Percentiles rank a stretch among this genome's conserved stretches.
These are phyloP conservation scores for Boletus pseudopeckii DNA, from an alignment of 768 basidiomycete genomes.

Conservation along the genomic window DNA sequence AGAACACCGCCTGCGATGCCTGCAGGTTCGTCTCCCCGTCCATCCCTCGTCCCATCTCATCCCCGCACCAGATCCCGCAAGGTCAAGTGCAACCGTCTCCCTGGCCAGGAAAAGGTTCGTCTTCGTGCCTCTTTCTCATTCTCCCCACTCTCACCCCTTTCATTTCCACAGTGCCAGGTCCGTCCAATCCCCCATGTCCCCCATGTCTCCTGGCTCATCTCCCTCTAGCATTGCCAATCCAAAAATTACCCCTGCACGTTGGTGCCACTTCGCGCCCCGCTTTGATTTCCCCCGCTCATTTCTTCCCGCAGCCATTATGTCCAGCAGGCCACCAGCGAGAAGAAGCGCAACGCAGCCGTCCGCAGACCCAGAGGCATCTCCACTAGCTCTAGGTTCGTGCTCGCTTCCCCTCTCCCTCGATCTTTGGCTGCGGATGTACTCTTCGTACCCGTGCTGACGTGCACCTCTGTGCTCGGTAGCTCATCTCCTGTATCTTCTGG, in stretches of 20 bases:
- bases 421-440: slow-evolving; percentile 24
- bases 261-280: slow-evolving; percentile 33
- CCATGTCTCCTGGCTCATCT: slow-evolving; percentile 7
- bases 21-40: slow-evolving; percentile 56
- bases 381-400: slow-evolving; percentile 44
- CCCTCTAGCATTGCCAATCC: slow-evolving; percentile 67
- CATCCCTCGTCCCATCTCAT: background rate
- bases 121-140: slow-evolving; percentile 11
- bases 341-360: slow-evolving; percentile 60
- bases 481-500: slow-evolving; percentile 34
- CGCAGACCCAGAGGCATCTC: slow-evolving; percentile 68
- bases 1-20: slow-evolving; percentile 92
- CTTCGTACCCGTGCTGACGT: slow-evolving; percentile 29
- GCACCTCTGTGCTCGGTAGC: slow-evolving; percentile 10
- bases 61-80: slow-evolving; percentile 61
- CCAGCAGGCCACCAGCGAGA: slow-evolving; percentile 82
- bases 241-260: slow-evolving; percentile 94
- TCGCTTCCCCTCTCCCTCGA: background rate
- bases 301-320: slow-evolving; percentile 58
- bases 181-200: slow-evolving; percentile 16
- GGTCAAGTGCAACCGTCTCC: slow-evolving; percentile 83
- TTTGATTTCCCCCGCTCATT: slow-evolving; percentile 18
- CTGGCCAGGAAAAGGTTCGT: slow-evolving; percentile 77
- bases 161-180: slow-evolving; percentile 62
- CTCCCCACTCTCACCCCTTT: slow-evolving; percentile 11